Base-by-base conservation (phyloP, 345 rosid species). In the Eucalyptus melliodora region DNA sequence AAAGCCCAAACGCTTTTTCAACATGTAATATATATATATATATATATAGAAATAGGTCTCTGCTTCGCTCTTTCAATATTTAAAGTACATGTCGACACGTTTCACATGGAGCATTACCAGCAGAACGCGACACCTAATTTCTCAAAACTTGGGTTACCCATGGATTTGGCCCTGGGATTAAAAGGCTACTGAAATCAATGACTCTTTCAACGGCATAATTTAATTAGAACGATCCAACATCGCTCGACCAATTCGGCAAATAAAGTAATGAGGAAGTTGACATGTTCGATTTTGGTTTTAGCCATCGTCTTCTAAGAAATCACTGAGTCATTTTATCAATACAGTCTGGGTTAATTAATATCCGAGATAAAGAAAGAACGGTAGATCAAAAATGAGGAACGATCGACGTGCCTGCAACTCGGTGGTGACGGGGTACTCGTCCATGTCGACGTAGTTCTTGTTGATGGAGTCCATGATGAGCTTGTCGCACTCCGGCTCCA, bases 391-490 rank as follows among this genome's bases (percentile, higher is more conserved):
- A 77, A 42, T 0, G 17, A 60, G 56, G 67, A n/a, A 51, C 31
- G 37, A 42, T 16, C 45, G 21, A 80, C 40, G 17, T 81, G 88
- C 99, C 97, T 97, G 99, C 50, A 97, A 92, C 93, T 97, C 99
- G 16, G 99, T 97, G 86, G 99, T 97, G 82, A 97, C 97, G 44
- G 98, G 99, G 92, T 97, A 97, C 91, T 96, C 99, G 82, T 97
- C 99, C 99, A 97, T 96, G 92, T 97, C 98, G 34, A 96, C 98
- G 47, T 96, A 97, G 95, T 97, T 97, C 94, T 97, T 97, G 95
- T 96, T 97, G 24, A 96, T 92, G 81, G 99, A 90, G 40, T 91
- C 97, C 99, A 96, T 97, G 27, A 97, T 97, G 88, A 97, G 99
- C 95, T 95, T 95, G 86, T 97, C 95, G 81, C 99, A 97, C 91